phyloP scores from a whole-genome alignment of 805 yeast genomes.

The Yarrowia bubula region DNA sequence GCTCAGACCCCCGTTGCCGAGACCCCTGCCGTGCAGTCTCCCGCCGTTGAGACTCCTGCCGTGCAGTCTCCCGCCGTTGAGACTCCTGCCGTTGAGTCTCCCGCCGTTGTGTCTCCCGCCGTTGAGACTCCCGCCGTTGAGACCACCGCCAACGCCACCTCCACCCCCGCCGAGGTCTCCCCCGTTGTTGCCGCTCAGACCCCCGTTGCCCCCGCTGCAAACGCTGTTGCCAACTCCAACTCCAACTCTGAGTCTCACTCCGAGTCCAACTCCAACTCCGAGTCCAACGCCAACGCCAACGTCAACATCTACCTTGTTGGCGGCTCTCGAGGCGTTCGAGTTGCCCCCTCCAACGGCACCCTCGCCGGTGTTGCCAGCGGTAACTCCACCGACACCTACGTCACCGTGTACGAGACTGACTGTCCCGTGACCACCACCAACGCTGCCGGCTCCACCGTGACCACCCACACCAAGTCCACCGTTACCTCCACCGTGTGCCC shows the following conservation, averaged over 20 bases:
- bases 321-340: neutral
- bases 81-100: neutral
- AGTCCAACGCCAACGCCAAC: neutral
- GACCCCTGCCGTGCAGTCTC: too few relatives aligned
- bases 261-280: neutral
- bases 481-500: constrained; percentile 8
- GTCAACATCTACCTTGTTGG: neutral
- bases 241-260: neutral
- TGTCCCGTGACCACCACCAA: constrained; percentile 1
- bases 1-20: neutral
- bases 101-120: neutral
- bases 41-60: neutral
- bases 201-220: neutral
- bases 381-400: neutral
- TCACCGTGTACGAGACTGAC: constrained; percentile 2
- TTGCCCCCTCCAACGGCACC: neutral
- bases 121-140: neutral
- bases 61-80: neutral
- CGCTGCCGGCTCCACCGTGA: neutral
- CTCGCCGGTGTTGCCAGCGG: neutral
- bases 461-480: neutral
- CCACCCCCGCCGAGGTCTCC: neutral
- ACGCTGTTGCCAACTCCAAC: neutral
- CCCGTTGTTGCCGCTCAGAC: neutral
- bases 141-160: too few relatives aligned